Evolutionary conservation across 495 filamentous ascomycete genomes (phyloP).

Genomic region (Podospora didyma): DNA sequence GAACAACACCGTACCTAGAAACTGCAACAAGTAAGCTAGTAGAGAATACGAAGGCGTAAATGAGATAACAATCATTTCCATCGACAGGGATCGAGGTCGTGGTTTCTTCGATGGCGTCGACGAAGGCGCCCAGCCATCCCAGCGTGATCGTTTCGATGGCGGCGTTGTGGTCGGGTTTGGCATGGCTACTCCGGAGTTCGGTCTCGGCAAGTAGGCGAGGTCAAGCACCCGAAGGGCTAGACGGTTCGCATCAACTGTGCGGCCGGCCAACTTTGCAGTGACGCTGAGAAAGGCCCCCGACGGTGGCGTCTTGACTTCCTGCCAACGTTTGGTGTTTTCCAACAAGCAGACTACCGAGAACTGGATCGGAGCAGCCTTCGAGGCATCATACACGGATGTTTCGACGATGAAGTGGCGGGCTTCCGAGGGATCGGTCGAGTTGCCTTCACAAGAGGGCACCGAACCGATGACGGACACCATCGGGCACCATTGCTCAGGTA

Average conservation of each 20-base stretch:
- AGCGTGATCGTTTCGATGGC: neutral
- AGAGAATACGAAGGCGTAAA: no score
- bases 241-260: neutral
- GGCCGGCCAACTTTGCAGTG: neutral
- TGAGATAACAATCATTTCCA: no score
- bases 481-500: neutral
- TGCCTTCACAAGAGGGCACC: neutral
- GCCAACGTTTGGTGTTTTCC: neutral
- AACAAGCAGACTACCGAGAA: neutral
- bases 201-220: neutral
- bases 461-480: neutral
- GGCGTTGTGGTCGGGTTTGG: neutral
- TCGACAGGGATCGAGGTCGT: neutral
- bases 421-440: neutral
- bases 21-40: no score
- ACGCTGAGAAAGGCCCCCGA: neutral
- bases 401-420: neutral
- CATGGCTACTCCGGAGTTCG: neutral
- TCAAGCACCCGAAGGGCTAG: neutral
- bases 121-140: constrained; percentile 1
- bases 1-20: no score
- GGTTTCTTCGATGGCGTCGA: constrained; percentile 2
- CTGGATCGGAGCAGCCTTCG: neutral
- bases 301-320: neutral
- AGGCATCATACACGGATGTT: neutral